Evolutionary conservation across 306 rosid species (phyloP).

Genomic region (Quercus rubra): DNA sequence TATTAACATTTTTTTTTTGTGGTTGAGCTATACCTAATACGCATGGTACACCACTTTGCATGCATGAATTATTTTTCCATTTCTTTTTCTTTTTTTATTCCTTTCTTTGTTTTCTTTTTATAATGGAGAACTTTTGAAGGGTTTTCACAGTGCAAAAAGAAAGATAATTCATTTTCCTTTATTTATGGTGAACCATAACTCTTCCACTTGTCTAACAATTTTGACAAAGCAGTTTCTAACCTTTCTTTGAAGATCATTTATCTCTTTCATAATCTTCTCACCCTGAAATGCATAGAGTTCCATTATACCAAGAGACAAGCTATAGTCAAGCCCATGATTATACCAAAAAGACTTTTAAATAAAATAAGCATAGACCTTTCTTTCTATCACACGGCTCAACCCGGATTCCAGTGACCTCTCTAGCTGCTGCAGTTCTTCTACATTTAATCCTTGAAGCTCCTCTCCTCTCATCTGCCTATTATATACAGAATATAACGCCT

Average conservation of each 20-base stretch:
- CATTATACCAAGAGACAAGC: not conserved
- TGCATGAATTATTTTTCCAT: no score
- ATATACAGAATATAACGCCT: not conserved
- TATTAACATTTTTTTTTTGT: no score
- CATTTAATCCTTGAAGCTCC: slow-evolving; percentile 68
- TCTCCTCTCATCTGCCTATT: slow-evolving; percentile 94
- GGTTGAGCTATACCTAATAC: no score
- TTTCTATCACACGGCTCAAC: slow-evolving; percentile 63
- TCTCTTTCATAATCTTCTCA: slow-evolving; percentile 72
- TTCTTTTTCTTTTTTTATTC: not conserved
- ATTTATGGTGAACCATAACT: not conserved
- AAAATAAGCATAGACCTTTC: slow-evolving; percentile 42
- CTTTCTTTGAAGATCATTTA: slow-evolving; percentile 70
- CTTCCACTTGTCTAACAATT: not conserved
- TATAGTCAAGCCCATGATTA: not conserved
- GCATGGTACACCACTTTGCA: no score
- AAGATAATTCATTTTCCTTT: not conserved
- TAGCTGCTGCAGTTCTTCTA: slow-evolving; percentile 67
- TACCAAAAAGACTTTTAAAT: not conserved
- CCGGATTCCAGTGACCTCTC: slow-evolving; percentile 85
- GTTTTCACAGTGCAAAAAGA: no score
- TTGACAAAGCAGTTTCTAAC: slow-evolving; percentile 35
- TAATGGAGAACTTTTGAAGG: not conserved
- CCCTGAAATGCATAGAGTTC: slow-evolving; percentile 46
- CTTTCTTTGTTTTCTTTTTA: not conserved